These are phyloP conservation scores for Zygosaccharomyces siamensis DNA, from an alignment of 805 yeast genomes.

Conservation along the genomic window DNA sequence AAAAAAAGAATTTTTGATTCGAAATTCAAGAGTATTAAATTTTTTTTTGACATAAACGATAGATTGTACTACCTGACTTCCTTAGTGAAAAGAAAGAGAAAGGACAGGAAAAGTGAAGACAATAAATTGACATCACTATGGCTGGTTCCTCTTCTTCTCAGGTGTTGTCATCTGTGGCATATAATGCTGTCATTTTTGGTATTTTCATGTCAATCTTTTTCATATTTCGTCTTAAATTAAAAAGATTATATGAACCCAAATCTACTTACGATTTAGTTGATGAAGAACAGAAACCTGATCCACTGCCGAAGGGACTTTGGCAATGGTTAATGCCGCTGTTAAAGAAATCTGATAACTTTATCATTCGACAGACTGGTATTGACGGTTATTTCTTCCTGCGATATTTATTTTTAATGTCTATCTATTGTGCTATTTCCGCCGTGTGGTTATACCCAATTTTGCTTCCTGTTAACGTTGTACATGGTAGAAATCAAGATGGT, in stretches of 20 bases:
- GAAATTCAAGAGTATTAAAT: too few species aligned
- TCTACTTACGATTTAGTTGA: slow-evolving; percentile 55
- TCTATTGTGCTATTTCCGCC: slow-evolving; percentile 52
- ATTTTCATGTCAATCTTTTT: slow-evolving; percentile 59
- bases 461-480: slow-evolving; percentile 77
- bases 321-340: slow-evolving; percentile 66
- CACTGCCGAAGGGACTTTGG: slow-evolving; percentile 62
- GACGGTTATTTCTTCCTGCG: slow-evolving; percentile 91
- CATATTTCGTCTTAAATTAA: slow-evolving; percentile 60
- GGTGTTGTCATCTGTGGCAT: slow-evolving; percentile 64
- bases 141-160: slow-evolving; percentile 59
- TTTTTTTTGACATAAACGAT: too few species aligned
- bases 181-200: slow-evolving; percentile 64
- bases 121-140: slow-evolving; percentile 8
- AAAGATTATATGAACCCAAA: slow-evolving; percentile 81
- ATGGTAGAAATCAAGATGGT: slow-evolving; percentile 59
- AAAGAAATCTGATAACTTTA: slow-evolving; percentile 63
- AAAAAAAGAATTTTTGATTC: too few species aligned
- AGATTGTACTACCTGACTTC: background rate
- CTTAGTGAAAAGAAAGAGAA: background rate
- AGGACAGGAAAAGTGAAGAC: background rate
- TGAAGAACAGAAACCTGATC: slow-evolving; percentile 63
- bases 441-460: slow-evolving; percentile 57
- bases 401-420: slow-evolving; percentile 56
- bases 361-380: slow-evolving; percentile 83